Evolutionary conservation across 495 filamentous ascomycete genomes (phyloP), one percentile per base, ranked within the genome.

Genomic region (Penicillium robsamsonii): DNA sequence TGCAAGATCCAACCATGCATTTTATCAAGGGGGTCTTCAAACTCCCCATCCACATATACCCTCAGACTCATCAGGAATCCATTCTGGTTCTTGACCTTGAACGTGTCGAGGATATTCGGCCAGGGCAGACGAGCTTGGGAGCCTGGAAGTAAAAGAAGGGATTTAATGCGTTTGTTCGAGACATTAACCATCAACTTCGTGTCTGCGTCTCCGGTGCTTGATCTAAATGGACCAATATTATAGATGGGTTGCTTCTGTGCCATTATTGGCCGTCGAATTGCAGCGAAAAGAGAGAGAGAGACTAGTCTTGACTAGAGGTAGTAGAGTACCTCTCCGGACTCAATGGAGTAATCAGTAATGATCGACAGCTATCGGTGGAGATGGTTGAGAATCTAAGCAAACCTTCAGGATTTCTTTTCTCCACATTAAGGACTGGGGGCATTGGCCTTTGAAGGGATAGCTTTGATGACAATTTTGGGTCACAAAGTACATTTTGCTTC

Each of bases 131-230:
- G 53, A 61, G 22, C 50, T 53, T 37, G 57, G 41, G 38, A 61
- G 49, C 53, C 56, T 53, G 47, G 27, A 20, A 17, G 30, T 44
- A 41, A 38, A 45, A 10, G 57, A 45, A 31, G 53, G 24, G 18
- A 57, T 52, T 61, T 42, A 22, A 61, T 57, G 33, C 47, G 53
- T 57, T 61, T 57, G 50, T 61, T 47, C 20, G 58, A 57, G 40
- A 57, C 31, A 27, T 52, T 54, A 42, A 57, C 47, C 49, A 53
- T 61, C 22, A 53, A 29, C 43, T 57, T 24, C 12, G 54, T 40
- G 47, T 57, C 58, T 27, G 43, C 54, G 25, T 57, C 52, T 33
- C 17, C 15, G 22, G 43, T 38, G 49, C 54, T 61, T 42, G 48
- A 61, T 44, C 29, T 25, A 50, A 57, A 57, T 47, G 53, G 58